phyloP scores from a whole-genome alignment of 2,329 filamentous ascomycete genomes.

The Calonectria pauciramosa region DNA sequence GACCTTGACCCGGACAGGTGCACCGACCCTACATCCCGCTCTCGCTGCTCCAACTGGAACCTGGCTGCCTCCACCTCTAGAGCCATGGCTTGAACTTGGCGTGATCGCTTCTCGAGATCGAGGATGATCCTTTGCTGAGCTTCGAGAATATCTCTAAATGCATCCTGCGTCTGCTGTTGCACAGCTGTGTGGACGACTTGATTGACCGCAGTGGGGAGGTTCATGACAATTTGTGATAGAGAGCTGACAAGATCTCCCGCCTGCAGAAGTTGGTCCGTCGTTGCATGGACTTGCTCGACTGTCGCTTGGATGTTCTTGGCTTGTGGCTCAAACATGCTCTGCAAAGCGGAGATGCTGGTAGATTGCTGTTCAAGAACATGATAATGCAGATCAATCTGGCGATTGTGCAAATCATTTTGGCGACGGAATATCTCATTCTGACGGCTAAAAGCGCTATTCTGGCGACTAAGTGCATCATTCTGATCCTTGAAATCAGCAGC shows the following conservation, averaged over 20 bases:
- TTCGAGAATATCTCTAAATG: slow-evolving; percentile 36
- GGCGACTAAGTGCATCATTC: slow-evolving; percentile 39
- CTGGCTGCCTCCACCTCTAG: slow-evolving; percentile 10
- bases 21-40: background rate
- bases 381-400: slow-evolving; percentile 46
- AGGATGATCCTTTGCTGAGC: slow-evolving; percentile 41
- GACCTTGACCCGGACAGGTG: background rate
- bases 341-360: background rate
- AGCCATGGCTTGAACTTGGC: background rate
- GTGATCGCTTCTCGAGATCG: slow-evolving; percentile 25
- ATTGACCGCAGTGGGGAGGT: slow-evolving; percentile 44
- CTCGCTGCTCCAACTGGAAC: background rate
- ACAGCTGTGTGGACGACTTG: slow-evolving; percentile 43
- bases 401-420: slow-evolving; percentile 44
- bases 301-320: slow-evolving; percentile 32
- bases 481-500: slow-evolving; percentile 39
- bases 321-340: background rate
- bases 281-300: slow-evolving; percentile 24
- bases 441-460: slow-evolving; percentile 26
- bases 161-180: slow-evolving; percentile 37
- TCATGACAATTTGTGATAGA: slow-evolving; percentile 43
- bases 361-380: slow-evolving; percentile 38
- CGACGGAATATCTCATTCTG: slow-evolving; percentile 42
- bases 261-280: slow-evolving; percentile 40
- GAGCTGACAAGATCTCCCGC: slow-evolving; percentile 36